Conservation (phyloP, 2,329 filamentous ascomycete species). For the Bertia moriformis region DNA sequence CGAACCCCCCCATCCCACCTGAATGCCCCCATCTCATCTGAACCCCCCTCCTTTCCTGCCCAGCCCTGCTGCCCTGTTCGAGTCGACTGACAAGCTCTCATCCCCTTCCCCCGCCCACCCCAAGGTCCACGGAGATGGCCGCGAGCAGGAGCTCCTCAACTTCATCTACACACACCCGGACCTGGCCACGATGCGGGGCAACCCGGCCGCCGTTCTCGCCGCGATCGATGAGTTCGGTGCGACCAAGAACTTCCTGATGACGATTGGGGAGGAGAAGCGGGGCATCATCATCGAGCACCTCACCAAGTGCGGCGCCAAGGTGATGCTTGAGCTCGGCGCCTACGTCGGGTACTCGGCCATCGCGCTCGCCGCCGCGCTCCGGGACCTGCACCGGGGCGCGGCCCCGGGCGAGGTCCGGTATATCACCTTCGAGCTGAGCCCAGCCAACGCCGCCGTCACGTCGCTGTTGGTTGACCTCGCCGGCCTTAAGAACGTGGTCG, state of each 20-base stretch:
- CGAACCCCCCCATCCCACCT: too few species aligned
- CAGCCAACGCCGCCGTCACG: not conserved
- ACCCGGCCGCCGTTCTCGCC: not conserved
- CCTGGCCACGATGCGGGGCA: not conserved
- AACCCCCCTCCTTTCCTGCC: too few species aligned
- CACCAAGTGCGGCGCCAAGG: not conserved
- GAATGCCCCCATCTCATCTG: too few species aligned
- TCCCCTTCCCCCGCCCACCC: too few species aligned
- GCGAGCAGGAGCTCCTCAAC: not conserved
- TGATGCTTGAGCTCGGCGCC: not conserved
- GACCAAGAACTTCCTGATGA: not conserved
- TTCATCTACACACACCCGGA: not conserved
- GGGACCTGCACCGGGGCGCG: too few species aligned
- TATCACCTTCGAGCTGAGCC: not conserved
- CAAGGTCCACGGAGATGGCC: too few species aligned
- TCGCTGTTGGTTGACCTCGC: not conserved
- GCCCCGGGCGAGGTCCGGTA: not conserved
- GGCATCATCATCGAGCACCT: not conserved
- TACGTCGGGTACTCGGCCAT: not conserved
- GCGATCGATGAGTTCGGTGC: not conserved
- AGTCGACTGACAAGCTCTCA: too few species aligned
- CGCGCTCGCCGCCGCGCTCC: not conserved
- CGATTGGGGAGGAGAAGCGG: not conserved
- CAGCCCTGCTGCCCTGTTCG: too few species aligned
- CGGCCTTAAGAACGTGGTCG: not conserved